phyloP scores from a whole-genome alignment of 1,284 basidiomycete genomes.

The Entoloma clypeatum region DNA sequence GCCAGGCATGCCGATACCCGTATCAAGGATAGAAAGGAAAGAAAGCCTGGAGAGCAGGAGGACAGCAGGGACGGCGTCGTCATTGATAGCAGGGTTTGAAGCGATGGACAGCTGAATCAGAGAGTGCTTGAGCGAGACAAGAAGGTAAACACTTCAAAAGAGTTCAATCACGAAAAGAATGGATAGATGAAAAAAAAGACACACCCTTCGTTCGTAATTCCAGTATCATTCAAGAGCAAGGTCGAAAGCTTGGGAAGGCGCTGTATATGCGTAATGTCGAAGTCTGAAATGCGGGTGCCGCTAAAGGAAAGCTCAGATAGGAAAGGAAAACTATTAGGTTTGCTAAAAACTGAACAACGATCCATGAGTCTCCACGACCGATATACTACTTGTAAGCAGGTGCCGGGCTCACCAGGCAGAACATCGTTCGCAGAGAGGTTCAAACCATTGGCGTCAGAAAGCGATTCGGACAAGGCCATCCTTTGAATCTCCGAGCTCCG shows the following conservation, averaged over 20 bases:
- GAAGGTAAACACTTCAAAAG: conserved; percentile 47
- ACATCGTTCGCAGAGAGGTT: conserved; percentile 41
- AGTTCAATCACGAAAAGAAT: conserved; percentile 5
- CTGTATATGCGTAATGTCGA: conserved; percentile 48
- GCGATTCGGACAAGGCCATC: conserved; percentile 41
- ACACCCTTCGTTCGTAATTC: conserved; percentile 60
- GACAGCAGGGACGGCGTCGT: conserved; percentile 54
- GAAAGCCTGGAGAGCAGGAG: conserved; percentile 42
- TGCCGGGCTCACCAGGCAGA: conserved; percentile 37
- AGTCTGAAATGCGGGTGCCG: conserved; percentile 41
- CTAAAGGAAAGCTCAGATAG: conserved; percentile 49
- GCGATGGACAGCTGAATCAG: conserved; percentile 49
- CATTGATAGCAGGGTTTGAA: conserved; percentile 47
- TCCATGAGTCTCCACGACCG: conserved; percentile 5
- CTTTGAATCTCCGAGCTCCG: conserved; percentile 35
- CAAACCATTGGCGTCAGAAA: conserved; percentile 45
- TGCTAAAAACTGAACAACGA: conserved; percentile 47
- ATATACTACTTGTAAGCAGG: conserved; percentile 7
- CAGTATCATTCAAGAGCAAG: conserved; percentile 51
- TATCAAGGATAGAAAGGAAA: conserved; percentile 50
- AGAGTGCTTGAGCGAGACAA: conserved; percentile 50
- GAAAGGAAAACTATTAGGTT: conserved; percentile 46
- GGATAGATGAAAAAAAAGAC: conserved; percentile 16
- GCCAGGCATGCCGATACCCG: conserved; percentile 52
- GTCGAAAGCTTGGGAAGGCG: conserved; percentile 47